Conservation (phyloP, 2,329 filamentous ascomycete species). For the Dactylonectria estremocensis region DNA sequence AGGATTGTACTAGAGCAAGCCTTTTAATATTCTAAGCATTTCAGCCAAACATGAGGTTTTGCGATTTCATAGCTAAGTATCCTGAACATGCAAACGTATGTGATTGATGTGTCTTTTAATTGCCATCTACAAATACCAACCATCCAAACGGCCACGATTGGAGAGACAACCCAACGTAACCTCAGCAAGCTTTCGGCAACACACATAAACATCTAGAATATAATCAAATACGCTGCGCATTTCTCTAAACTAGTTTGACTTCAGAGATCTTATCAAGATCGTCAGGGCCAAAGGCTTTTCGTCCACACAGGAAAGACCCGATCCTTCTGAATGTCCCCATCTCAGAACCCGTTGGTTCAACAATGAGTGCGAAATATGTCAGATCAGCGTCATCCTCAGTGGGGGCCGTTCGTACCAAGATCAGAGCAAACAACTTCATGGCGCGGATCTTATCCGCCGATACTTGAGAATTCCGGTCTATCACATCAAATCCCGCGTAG, state of each 20-base stretch:
- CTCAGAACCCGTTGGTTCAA: not conserved
- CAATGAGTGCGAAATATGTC: not conserved
- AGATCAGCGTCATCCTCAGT: not conserved
- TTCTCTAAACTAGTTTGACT: constrained; percentile 15
- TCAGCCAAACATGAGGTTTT: too few relatives aligned
- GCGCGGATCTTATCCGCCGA: constrained; percentile 7
- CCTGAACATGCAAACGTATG: too few relatives aligned
- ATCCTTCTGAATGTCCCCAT: constrained; percentile 3
- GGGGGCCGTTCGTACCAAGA: not conserved
- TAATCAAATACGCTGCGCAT: not conserved
- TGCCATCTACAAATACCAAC: not conserved
- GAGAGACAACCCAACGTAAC: not conserved
- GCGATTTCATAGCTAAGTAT: too few relatives aligned
- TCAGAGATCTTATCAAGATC: not conserved
- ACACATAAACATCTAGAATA: not conserved
- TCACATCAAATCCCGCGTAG: constrained; percentile 7
- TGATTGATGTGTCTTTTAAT: not conserved
- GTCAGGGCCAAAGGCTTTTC: not conserved
- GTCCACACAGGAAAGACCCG: not conserved
- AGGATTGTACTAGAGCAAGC: too few relatives aligned
- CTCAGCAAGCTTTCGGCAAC: constrained; percentile 1
- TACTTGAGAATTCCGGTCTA: not conserved
- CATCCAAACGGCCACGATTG: not conserved
- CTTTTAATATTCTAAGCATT: too few relatives aligned
- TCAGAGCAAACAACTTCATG: constrained; percentile 7